Evolutionary conservation across 768 basidiomycete species (phyloP), one percentile per base, ranked within the genome.

Genomic region (Agrocybe praecox): DNA sequence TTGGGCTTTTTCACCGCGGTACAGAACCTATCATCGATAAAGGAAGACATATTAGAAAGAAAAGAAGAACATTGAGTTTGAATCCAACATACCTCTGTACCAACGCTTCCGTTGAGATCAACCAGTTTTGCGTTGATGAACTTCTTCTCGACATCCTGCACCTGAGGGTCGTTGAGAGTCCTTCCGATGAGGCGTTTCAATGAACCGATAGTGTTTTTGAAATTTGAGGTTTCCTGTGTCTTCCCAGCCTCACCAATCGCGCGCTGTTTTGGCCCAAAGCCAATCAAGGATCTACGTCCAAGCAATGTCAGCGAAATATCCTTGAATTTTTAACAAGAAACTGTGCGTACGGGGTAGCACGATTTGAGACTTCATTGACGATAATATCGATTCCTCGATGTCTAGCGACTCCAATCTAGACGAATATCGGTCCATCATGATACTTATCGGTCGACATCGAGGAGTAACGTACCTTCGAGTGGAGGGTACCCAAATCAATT

Each of bases 331-430:
- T 34, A 36, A 7, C 32, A 55, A 17, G 52, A 44, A 32, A 23
- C 23, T 2, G 24, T 26, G 84, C 94, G 68, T 60, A 98, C 94
- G 96, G 96, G 22, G 96, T 98, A 15, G 89, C 85, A 53, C 97
- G 90, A 81, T 98, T 98, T 15, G 96, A 98, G 58, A 96, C 94
- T 72, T 99, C 96, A 74, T 99, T 99, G 58, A 87, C 80, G 79
- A 99, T 96, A 74, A 99, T 95, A 82, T 99, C 96, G 79, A 99
- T 96, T 64, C 96, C 96, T 69, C 93, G 84, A 76, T 92, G 89
- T 75, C 95, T 84, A 18, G 95, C 95, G 62, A 96, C 95, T 78
- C 95, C 95, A 71, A 98, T 95, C 93, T 92, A 62, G 9, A 70
- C 46, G 53, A 61, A 49, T 52, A 53, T 21, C 26, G 4, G 4